Evolutionary conservation across 495 filamentous ascomycete genomes (phyloP), one percentile per base, ranked within the genome.

Genomic region (Aspergillus asperescens): DNA sequence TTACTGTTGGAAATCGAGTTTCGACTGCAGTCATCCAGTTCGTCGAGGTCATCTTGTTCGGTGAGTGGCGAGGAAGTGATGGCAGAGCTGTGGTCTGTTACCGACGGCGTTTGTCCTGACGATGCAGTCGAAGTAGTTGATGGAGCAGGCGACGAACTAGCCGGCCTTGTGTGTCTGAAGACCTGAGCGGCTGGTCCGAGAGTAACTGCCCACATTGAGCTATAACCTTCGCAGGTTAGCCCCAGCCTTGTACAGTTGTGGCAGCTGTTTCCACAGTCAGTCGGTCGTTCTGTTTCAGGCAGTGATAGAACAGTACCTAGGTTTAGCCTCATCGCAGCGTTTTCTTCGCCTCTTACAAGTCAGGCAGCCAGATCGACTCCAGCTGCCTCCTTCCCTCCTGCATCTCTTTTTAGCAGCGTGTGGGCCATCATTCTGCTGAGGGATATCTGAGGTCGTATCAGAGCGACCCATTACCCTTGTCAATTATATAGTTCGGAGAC

Each of bases 311-410:
- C 19, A 15, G 19, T 58, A 73, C 72, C 66, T 69, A 7, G 72
- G 72, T 48, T 74, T 76, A 9, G 67, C 55, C 56, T 74, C 71
- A 49, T 76, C 72, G 29, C 72, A 76, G 39, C 66, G 66, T 54
- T 76, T 76, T 23, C 71, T 67, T 37, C 72, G 64, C 43, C 60
- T 66, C 48, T 76, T 76, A 52, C 72, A 76, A 0, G 72, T 76
- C 16, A 74, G 37, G 41, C 72, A 76, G 5, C 70, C 72, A 0
- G 69, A 72, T 5, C 72, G 69, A 52, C 68, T 71, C 72, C 72
- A 76, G 52, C 63, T 65, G 1, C 61, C 63, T 5, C 71, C 66
- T n/a, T 65, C 62, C 52, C 65, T 62, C 18, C 64, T 63, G 42
- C 52, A 59, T 52, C 65, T 59, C 48, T 55, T 60, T 27, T 60